These are phyloP conservation scores for Nemania serpens DNA, from an alignment of 2,329 filamentous ascomycete species.

Conservation along the genomic window DNA sequence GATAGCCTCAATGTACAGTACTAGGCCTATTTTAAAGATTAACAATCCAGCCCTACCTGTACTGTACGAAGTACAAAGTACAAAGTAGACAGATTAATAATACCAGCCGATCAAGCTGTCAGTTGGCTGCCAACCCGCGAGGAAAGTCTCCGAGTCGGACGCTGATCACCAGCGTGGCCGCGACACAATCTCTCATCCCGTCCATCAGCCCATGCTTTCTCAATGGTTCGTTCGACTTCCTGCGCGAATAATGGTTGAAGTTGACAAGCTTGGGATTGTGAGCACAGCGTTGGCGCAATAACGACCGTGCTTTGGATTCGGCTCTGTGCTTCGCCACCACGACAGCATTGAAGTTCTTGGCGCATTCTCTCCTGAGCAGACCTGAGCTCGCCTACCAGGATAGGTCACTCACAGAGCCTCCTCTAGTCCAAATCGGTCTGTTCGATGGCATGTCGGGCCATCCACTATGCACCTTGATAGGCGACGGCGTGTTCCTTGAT, in stretches of 20 bases:
- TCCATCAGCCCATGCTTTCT: slow-evolving; percentile 7
- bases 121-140: background rate
- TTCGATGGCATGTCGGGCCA: background rate
- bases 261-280: background rate
- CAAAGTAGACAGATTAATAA: too few relatives aligned
- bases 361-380: slow-evolving; percentile 3
- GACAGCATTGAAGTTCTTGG: slow-evolving; percentile 13
- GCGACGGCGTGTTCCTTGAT: too few relatives aligned
- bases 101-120: background rate
- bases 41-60: slow-evolving; percentile 22
- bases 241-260: background rate
- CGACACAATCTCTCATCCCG: slow-evolving; percentile 1
- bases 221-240: slow-evolving; percentile 10
- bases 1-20: too few relatives aligned
- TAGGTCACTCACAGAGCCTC: slow-evolving; percentile 14
- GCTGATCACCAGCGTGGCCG: background rate
- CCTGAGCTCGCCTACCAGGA: background rate
- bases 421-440: slow-evolving; percentile 13
- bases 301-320: background rate
- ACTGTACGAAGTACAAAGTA: too few relatives aligned
- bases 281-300: slow-evolving; percentile 7
- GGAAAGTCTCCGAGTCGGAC: slow-evolving; percentile 10
- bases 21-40: background rate
- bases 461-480: too few relatives aligned
- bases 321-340: slow-evolving; percentile 16